Conservation (phyloP, 1,284 basidiomycete species). For the Puccinia horiana region DNA sequence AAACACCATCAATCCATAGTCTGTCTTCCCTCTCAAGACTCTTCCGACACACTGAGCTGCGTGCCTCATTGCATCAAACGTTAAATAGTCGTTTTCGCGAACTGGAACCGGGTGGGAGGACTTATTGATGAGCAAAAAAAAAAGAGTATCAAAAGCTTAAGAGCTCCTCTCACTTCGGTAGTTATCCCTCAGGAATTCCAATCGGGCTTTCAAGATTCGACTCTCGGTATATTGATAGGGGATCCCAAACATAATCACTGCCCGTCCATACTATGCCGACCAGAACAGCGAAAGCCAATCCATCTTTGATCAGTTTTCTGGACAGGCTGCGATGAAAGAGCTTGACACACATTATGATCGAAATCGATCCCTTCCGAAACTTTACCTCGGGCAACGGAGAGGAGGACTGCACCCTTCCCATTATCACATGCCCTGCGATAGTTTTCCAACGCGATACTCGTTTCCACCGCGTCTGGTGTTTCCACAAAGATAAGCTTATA, state of each 20-base stretch:
- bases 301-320: neutral
- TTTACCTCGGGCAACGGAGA: constrained; percentile 97
- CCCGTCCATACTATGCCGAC: constrained; percentile 80
- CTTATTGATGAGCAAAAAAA: neutral
- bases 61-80: constrained; percentile 99
- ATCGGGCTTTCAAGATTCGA: constrained; percentile 90
- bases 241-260: constrained; percentile 96
- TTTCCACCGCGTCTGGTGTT: constrained; percentile 98
- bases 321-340: neutral
- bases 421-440: constrained; percentile 98
- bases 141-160: neutral
- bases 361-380: constrained; percentile 99
- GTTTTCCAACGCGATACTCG: constrained; percentile 95
- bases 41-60: constrained; percentile 98
- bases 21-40: constrained; percentile 87
- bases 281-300: constrained; percentile 11
- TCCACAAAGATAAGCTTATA: constrained; percentile 99
- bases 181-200: constrained; percentile 97
- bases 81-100: constrained; percentile 95
- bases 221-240: constrained; percentile 89
- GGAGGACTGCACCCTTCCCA: constrained; percentile 89
- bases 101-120: constrained; percentile 57
- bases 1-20: constrained; percentile 99
- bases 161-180: constrained; percentile 68
- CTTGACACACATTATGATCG: constrained; percentile 68